Evolutionary conservation across 2,329 filamentous ascomycete genomes (phyloP).

Genomic region (Pseudopyricularia cyperi): DNA sequence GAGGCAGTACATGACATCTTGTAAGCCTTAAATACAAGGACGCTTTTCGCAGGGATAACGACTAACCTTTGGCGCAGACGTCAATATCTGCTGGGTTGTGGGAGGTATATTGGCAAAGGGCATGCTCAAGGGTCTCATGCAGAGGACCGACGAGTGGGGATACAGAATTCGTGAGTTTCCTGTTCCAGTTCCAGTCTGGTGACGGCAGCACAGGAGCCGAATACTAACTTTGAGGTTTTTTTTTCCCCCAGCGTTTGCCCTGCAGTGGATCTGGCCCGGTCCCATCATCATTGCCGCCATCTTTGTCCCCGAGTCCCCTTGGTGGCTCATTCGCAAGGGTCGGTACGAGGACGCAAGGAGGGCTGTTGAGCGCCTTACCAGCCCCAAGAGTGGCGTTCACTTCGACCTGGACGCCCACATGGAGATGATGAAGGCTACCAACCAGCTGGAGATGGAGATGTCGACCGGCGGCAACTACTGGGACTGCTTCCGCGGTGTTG

Average conservation of each 20-base stretch:
- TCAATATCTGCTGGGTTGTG: slow-evolving; percentile 11
- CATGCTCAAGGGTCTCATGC: slow-evolving; percentile 7
- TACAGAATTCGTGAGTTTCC: slow-evolving; percentile 6
- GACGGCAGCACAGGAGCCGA: background rate
- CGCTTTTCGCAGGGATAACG: background rate
- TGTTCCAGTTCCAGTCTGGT: background rate
- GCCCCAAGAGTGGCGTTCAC: slow-evolving; percentile 1
- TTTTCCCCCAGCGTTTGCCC: slow-evolving; percentile 19
- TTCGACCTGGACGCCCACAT: slow-evolving; percentile 34
- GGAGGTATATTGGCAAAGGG: slow-evolving; percentile 9
- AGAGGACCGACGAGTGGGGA: slow-evolving; percentile 2
- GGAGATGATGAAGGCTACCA: slow-evolving; percentile 38
- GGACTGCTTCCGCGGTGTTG: slow-evolving; percentile 30
- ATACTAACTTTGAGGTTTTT: background rate
- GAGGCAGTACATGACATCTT: slow-evolving; percentile 7
- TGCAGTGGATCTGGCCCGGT: slow-evolving; percentile 37
- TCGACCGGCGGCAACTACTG: slow-evolving; percentile 16
- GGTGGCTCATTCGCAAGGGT: slow-evolving; percentile 34
- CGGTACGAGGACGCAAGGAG: slow-evolving; percentile 24
- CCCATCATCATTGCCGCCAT: slow-evolving; percentile 29
- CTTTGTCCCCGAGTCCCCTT: slow-evolving; percentile 36
- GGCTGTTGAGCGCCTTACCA: slow-evolving; percentile 30
- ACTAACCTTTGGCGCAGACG: background rate
- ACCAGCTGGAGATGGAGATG: slow-evolving; percentile 17
- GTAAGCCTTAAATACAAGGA: background rate